Evolutionary conservation across 2,329 filamentous ascomycete species (phyloP).

Genomic region (Colletotrichum noveboracense): DNA sequence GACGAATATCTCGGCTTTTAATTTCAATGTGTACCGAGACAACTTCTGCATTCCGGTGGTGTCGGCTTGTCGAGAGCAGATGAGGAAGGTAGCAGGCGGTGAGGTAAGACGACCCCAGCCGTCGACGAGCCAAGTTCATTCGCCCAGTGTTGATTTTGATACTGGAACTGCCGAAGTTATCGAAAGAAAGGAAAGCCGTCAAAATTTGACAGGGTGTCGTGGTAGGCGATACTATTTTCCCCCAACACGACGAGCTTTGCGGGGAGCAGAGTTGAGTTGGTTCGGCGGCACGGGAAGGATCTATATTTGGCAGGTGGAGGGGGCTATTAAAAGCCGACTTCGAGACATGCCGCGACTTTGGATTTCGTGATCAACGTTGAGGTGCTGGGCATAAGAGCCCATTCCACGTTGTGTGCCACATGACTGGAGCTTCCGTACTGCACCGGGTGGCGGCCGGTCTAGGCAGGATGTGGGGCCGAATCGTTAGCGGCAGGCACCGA

Average conservation of each 20-base stretch:
- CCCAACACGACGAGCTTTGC: not conserved
- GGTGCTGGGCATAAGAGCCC: not conserved
- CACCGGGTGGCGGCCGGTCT: not conserved
- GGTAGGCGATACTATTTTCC: not conserved
- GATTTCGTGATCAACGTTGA: fast-evolving
- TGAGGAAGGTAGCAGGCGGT: not conserved
- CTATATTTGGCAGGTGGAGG: not conserved
- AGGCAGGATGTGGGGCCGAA: not conserved
- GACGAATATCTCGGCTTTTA: not conserved
- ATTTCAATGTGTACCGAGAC: not conserved
- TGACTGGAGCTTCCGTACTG: not conserved
- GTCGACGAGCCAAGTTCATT: not conserved
- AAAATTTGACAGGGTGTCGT: not conserved
- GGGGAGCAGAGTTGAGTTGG: not conserved
- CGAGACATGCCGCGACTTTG: fast-evolving
- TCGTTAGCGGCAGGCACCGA: not conserved
- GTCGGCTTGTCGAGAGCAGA: not conserved
- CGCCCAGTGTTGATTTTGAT: not conserved
- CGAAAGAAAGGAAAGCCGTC: not conserved
- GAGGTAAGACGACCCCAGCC: not conserved
- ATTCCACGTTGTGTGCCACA: not conserved
- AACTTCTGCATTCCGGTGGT: not conserved
- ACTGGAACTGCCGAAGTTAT: not conserved
- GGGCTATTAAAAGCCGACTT: not conserved
- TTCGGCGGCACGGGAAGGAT: not conserved